Conservation (phyloP, 1,284 basidiomycete genomes). For the Neolentinus lepideus region DNA sequence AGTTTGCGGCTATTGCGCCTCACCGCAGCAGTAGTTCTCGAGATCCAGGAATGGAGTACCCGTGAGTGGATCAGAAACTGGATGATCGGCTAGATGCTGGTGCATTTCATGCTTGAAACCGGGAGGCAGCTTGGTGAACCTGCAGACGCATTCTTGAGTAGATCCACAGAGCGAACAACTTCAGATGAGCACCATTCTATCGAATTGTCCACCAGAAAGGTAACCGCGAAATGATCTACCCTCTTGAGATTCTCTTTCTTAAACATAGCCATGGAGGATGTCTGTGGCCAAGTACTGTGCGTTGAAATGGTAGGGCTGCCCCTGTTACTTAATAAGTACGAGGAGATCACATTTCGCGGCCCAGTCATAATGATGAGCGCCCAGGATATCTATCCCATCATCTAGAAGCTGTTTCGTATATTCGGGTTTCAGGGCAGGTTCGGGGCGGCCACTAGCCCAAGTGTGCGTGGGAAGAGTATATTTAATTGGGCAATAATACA, state of each 20-base stretch:
- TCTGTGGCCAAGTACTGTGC: too few relatives aligned
- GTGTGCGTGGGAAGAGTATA: too few relatives aligned
- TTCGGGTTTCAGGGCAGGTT: too few relatives aligned
- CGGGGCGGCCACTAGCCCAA: too few relatives aligned
- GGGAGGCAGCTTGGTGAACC: conserved; percentile 73
- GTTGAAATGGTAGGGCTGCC: too few relatives aligned
- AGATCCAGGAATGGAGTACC: conserved; percentile 33
- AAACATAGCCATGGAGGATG: neutral
- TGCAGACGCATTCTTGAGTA: conserved; percentile 21
- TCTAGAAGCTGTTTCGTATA: too few relatives aligned
- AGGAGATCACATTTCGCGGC: too few relatives aligned
- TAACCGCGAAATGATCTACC: conserved; percentile 50
- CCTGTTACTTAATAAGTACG: too few relatives aligned
- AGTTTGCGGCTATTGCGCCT: conserved; percentile 9
- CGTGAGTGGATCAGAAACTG: conserved; percentile 12
- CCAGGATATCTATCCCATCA: too few relatives aligned
- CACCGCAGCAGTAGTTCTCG: conserved; percentile 73
- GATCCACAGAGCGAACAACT: too few relatives aligned
- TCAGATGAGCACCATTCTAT: conserved; percentile 73
- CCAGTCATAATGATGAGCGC: too few relatives aligned
- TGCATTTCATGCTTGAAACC: conserved; percentile 70
- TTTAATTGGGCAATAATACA: too few relatives aligned
- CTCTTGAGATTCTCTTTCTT: conserved; percentile 3
- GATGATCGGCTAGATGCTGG: conserved; percentile 45
- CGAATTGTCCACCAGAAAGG: conserved; percentile 69